Conservation (phyloP, 2,329 filamentous ascomycete genomes). For the Stemphylium beticola region DNA sequence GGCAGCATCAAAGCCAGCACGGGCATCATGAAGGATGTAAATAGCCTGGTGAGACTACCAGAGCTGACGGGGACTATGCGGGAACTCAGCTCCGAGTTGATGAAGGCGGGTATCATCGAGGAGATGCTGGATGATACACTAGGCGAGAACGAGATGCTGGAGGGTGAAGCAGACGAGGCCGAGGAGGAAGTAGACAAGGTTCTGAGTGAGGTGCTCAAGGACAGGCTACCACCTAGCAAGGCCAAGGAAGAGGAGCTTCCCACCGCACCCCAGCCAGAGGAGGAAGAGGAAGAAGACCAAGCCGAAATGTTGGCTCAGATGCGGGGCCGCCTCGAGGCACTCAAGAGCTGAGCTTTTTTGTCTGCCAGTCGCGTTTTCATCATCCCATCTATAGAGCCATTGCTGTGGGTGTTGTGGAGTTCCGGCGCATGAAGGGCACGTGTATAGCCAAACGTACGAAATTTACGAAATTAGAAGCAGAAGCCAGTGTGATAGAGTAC, state of each 20-base stretch:
- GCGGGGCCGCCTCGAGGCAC: slow-evolving; percentile 85
- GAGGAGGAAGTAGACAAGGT: slow-evolving; percentile 85
- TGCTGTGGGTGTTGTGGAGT: slow-evolving; percentile 2
- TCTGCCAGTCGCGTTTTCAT: not conserved
- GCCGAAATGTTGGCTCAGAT: slow-evolving; percentile 94
- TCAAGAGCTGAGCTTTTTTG: slow-evolving; percentile 72
- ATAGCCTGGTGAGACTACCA: slow-evolving; percentile 80
- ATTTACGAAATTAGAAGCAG: not conserved
- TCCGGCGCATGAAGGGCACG: not conserved
- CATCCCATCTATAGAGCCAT: not conserved
- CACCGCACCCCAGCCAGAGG: slow-evolving; percentile 62
- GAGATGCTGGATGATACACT: slow-evolving; percentile 92
- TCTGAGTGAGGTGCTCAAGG: slow-evolving; percentile 86
- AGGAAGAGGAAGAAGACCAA: slow-evolving; percentile 81
- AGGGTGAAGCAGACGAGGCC: slow-evolving; percentile 76
- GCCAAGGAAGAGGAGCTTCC: slow-evolving; percentile 61
- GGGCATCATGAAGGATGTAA: slow-evolving; percentile 97
- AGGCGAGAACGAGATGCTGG: slow-evolving; percentile 70
- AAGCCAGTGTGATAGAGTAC: slow-evolving; percentile 1
- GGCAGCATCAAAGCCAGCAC: slow-evolving; percentile 85
- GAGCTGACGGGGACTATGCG: slow-evolving; percentile 89
- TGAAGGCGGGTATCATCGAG: slow-evolving; percentile 95
- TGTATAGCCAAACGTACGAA: not conserved
- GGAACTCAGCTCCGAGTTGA: slow-evolving; percentile 82
- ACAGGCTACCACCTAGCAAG: slow-evolving; percentile 72